Evolutionary conservation across 768 basidiomycete genomes (phyloP), one percentile per base, ranked within the genome.

Genomic region (Hirschioporus abietinus): DNA sequence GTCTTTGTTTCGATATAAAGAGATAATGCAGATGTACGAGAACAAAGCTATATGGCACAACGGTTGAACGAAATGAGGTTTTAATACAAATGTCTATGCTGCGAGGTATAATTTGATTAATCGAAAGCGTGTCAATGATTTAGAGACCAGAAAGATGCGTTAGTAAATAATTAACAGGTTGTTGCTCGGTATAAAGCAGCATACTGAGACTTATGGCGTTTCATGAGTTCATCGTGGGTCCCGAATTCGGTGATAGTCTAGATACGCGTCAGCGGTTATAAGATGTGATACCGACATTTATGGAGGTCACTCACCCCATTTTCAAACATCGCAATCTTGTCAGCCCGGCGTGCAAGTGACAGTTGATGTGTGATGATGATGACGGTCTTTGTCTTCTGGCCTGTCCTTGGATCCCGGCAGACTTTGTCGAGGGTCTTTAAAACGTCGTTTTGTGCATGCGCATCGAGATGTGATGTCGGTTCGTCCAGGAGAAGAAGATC

Each of bases 291-390:
- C 20, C 58, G 36, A 23, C 20, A 61, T 30, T 30, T 24, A 7
- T 10, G 60, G 15, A 67, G 60, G 30, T 58, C n/a, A 80, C 82
- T 68, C 70, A 83, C 82, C 66, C 91, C 91, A 71, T 84, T 83
- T 71, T 92, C 88, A 89, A 93, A 91, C 87, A 92, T 90, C 58
- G 90, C 91, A 69, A 93, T 85, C 77, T 92, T 92, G 78, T 94
- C 91, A 68, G 92, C 92, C 58, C 90, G 86, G 2, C 91, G 88
- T 23, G 92, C 91, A 60, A 89, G 90, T 26, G 89, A 87, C 67
- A 94, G 83, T 68, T 90, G 85, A 77, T 94, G 92, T 7, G 92
- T 93, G 72, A 93, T 91, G 77, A 90, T 93, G 36, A 94, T 84
- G 69, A 92, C 86, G 2, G 89, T 90, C 77, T 92, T 92, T 23